phyloP scores from a whole-genome alignment of 371 early-diverging fungal genomes.

The Mucor velutinosus region DNA sequence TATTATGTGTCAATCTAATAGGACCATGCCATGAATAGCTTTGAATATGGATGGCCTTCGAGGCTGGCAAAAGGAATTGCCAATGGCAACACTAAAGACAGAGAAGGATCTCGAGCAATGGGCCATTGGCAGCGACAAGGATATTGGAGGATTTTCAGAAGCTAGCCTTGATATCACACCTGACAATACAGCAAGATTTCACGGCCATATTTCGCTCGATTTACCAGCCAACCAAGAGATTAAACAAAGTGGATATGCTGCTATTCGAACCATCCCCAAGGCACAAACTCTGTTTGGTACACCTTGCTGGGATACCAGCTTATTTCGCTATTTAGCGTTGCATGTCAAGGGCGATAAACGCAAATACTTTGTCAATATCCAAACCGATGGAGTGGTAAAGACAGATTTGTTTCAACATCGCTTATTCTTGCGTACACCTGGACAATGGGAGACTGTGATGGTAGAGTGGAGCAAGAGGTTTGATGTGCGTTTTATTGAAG shows the following conservation, averaged over 20 bases:
- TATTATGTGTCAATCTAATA: background rate
- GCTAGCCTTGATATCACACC: conserved; percentile 63
- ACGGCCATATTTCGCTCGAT: conserved; percentile 79
- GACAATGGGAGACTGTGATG: conserved; percentile 90
- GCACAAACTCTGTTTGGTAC: conserved; percentile 65
- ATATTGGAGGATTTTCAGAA: conserved; percentile 83
- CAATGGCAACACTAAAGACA: conserved; percentile 63
- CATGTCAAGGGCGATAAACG: conserved; percentile 79
- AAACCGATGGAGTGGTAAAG: conserved; percentile 80
- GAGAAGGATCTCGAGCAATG: conserved; percentile 69
- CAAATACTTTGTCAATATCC: conserved; percentile 89
- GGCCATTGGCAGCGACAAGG: conserved; percentile 87
- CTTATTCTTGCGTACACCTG: conserved; percentile 80
- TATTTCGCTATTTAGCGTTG: conserved; percentile 83
- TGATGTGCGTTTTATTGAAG: background rate
- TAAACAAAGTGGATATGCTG: conserved; percentile 89
- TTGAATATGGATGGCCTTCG: conserved; percentile 49
- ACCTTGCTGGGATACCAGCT: conserved; percentile 84
- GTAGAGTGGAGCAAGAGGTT: conserved; percentile 37
- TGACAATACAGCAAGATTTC: conserved; percentile 66
- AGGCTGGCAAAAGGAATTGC: conserved; percentile 70
- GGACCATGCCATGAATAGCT: conserved; percentile 16
- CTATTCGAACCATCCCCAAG: conserved; percentile 66
- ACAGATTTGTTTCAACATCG: conserved; percentile 93
- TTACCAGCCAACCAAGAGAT: conserved; percentile 77